phyloP scores from a whole-genome alignment of 805 yeast genomes.

The Saccharomyces eubayanus region DNA sequence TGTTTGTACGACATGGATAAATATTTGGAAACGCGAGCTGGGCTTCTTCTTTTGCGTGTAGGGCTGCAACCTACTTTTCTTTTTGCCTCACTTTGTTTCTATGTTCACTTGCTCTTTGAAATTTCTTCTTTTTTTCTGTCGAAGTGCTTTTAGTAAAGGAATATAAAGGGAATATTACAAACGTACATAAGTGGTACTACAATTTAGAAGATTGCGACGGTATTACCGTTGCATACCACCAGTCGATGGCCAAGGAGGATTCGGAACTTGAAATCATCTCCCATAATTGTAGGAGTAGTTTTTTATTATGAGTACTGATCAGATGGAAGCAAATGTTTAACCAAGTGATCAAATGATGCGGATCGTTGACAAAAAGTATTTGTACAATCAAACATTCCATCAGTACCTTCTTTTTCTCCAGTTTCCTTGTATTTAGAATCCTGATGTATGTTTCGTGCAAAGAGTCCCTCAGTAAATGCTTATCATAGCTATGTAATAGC shows the following conservation, averaged over 20 bases:
- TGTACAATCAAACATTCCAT: slow-evolving; percentile 19
- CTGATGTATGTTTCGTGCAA: slow-evolving; percentile 17
- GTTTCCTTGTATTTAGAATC: slow-evolving; percentile 8
- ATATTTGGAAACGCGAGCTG: not conserved
- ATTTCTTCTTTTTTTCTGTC: not conserved
- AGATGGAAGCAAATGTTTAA: slow-evolving; percentile 21
- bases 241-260: slow-evolving; percentile 16
- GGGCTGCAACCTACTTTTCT: not conserved
- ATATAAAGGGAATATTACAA: not conserved
- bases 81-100: not conserved
- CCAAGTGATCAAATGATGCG: slow-evolving; percentile 15
- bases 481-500: slow-evolving; percentile 4
- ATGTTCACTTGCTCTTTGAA: not conserved
- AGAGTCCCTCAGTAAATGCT: slow-evolving; percentile 14
- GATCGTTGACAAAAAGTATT: slow-evolving; percentile 11
- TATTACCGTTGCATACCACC: slow-evolving; percentile 23
- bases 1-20: slow-evolving; percentile 18
- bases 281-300: slow-evolving; percentile 16
- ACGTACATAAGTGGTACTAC: not conserved
- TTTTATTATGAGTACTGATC: slow-evolving; percentile 1
- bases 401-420: slow-evolving; percentile 8
- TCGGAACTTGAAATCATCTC: slow-evolving; percentile 11
- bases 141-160: not conserved
- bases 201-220: not conserved
- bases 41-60: not conserved